Base-by-base conservation (phyloP, 352 stramenopile genomes). In the Blastocystis sp. region DNA sequence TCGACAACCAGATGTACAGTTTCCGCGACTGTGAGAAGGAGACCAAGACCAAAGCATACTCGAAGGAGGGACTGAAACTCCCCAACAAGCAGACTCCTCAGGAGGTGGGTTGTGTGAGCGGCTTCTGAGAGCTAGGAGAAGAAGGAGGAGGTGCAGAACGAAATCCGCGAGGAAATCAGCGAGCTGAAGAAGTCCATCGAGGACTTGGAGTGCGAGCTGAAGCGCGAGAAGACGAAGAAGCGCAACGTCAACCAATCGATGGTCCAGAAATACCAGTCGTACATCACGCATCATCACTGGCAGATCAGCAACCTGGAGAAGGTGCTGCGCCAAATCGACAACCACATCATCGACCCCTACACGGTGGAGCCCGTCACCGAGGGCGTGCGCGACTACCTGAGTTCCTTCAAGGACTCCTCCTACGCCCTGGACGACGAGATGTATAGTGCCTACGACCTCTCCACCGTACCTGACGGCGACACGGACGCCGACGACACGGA, bases 11-110 rank as follows among this genome's bases (percentile, higher is more conserved):
- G 10, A 87, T 87, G 77, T 76, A 41, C 28, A 78, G 71, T 38
- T 87, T 87, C 77, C 60, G 77, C 10, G 77, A 87, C 14, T 87
- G 77, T 53, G 77, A 87, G 53, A 70, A 74, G 21, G 56, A 78
- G 21, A 87, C 59, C 0, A 87, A 87, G 48, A 87, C 53, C 4
- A 87, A 87, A 43, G 56, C 77, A 3, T 87, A 53, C 53, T 87
- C 77, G 19, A 87, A 87, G 45, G 77, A 78, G 52, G 59, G 77
- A 41, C 38, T 87, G 1, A 77, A 59, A 38, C 77, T 71, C 10
- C 62, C 62, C 4, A 87, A 34, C 41, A 87, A 87, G 23, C 62
- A 77, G 45, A 87, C 77, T 19, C 77, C 77, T 59, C 62, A 87
- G 45, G 77, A 87, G 34, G 77, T 87, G 52, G 19, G 1, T 48